A percentile compares a stretch with the other conserved stretches of the same genome.
These are phyloP conservation scores for Monosporascus sp. DNA, from an alignment of 2,329 filamentous ascomycete genomes.

Conservation along the genomic window DNA sequence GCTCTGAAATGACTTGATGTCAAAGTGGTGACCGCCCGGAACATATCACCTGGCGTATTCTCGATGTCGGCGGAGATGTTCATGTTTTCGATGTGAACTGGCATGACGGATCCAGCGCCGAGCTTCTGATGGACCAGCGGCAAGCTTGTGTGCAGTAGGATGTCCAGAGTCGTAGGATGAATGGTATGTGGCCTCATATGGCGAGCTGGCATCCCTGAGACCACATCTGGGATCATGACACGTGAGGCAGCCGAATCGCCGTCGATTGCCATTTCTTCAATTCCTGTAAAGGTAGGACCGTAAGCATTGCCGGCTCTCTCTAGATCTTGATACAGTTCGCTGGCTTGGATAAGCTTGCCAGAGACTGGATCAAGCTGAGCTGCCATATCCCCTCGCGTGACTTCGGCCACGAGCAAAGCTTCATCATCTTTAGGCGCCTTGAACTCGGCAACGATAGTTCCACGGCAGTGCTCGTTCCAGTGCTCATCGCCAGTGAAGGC, in stretches of 20 bases:
- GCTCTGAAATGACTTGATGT: background rate
- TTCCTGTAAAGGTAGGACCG: slow-evolving; percentile 10
- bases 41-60: background rate
- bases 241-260: background rate
- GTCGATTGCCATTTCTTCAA: slow-evolving; percentile 1
- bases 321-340: slow-evolving; percentile 11
- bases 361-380: background rate
- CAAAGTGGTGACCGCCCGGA: background rate
- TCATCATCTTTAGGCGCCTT: slow-evolving; percentile 6
- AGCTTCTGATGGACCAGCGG: background rate
- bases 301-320: slow-evolving; percentile 11
- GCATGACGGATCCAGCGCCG: background rate
- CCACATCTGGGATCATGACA: slow-evolving; percentile 9
- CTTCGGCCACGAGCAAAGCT: background rate
- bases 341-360: slow-evolving; percentile 1
- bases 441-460: slow-evolving; percentile 11
- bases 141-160: slow-evolving; percentile 15
- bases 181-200: slow-evolving; percentile 25
- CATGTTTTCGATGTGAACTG: background rate
- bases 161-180: slow-evolving; percentile 30
- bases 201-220: slow-evolving; percentile 23
- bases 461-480: slow-evolving; percentile 16
- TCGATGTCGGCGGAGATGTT: background rate
- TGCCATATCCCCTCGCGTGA: background rate
- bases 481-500: slow-evolving; percentile 5